Evolutionary conservation across 208 protist genomes (phyloP).

Genomic region (Acanthamoeba triangularis): DNA sequence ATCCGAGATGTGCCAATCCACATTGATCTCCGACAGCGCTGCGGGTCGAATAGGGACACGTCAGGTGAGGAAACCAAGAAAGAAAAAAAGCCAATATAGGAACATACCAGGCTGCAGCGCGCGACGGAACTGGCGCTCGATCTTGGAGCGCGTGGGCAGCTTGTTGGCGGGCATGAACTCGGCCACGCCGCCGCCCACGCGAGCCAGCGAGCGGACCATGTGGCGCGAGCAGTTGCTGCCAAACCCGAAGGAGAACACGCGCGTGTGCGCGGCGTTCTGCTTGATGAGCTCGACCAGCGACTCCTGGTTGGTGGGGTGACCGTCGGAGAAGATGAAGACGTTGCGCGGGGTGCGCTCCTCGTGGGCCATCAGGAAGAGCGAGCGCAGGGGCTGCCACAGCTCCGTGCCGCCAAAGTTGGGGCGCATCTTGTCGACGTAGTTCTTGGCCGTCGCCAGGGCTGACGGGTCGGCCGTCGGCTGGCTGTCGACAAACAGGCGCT

Average conservation of each 20-base stretch:
- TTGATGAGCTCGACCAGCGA: constrained; percentile 66
- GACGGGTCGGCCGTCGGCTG: neutral
- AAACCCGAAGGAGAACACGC: constrained; percentile 85
- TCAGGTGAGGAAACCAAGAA: too few species aligned
- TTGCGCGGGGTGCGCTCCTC: constrained; percentile 59
- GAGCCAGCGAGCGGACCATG: constrained; percentile 72
- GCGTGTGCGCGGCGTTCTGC: constrained; percentile 53
- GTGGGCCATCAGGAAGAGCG: constrained; percentile 47
- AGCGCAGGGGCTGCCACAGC: constrained; percentile 64
- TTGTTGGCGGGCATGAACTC: constrained; percentile 81
- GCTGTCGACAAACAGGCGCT: constrained; percentile 68
- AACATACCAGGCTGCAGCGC: constrained; percentile 57
- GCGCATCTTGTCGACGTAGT: constrained; percentile 51
- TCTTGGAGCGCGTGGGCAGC: constrained; percentile 72
- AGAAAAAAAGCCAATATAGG: neutral
- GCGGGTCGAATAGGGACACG: neutral
- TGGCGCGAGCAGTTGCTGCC: constrained; percentile 76
- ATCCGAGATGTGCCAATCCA: constrained; percentile 62
- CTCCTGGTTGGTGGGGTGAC: constrained; percentile 79
- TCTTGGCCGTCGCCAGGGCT: constrained; percentile 23
- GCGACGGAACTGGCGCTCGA: constrained; percentile 74
- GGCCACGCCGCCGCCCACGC: constrained; percentile 76
- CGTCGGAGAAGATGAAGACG: constrained; percentile 84
- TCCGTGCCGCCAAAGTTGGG: constrained; percentile 65
- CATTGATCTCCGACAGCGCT: constrained; percentile 78